Conservation (phyloP, 208 protist species). For the Tritrichomonas musculus region DNA sequence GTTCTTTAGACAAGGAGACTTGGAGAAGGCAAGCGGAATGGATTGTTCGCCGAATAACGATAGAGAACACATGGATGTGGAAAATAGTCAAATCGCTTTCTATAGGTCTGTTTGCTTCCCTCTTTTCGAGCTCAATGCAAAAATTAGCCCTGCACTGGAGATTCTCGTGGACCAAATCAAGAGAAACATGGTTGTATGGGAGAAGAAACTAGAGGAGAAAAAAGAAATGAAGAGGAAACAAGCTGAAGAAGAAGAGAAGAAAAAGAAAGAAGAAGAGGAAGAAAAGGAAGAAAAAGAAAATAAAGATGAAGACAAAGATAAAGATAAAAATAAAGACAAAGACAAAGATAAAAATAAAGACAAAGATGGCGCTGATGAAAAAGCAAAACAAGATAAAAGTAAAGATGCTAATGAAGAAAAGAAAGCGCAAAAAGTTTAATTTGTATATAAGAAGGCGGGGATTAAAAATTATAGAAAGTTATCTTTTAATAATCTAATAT, state of each 20-base stretch:
- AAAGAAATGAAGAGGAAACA: neutral
- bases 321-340: neutral
- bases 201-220: neutral
- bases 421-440: no score
- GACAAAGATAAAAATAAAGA: no score
- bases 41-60: neutral
- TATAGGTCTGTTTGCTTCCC: neutral
- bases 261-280: neutral
- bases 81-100: neutral
- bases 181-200: neutral
- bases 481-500: no score
- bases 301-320: neutral
- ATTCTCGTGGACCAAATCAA: neutral
- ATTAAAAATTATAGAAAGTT: no score
- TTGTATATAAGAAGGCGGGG: no score
- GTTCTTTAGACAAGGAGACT: slow-evolving; percentile 25
- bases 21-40: slow-evolving; percentile 28
- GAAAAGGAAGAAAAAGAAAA: neutral
- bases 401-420: no score
- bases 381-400: no score
- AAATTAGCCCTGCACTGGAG: neutral
- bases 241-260: neutral
- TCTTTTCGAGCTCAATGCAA: neutral
- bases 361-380: neutral
- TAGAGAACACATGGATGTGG: slow-evolving; percentile 20